Base-by-base conservation (phyloP, 805 yeast genomes). In the Yarrowia hollandica region DNA sequence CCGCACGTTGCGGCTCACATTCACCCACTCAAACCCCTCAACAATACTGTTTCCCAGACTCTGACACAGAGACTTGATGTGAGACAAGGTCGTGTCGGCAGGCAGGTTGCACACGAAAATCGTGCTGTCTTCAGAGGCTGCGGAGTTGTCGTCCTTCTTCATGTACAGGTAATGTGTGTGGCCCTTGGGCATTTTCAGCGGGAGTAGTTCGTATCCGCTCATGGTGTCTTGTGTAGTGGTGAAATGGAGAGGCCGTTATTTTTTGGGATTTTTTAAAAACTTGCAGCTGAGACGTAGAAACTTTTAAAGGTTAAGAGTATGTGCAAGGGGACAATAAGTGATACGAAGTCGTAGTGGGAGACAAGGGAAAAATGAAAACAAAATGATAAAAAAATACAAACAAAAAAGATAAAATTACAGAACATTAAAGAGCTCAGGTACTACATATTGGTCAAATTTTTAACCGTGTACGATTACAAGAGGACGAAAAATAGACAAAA, bases 101-200 rank as follows among this genome's bases (percentile, higher is more conserved):
- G 97, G 97, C 37, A 90, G 72, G 68, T 91, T 90, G 60, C 86
- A 82, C 5, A 86, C 69, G 72, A 91, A 91, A n/a, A 91, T 70
- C 25, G 87, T 78, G 55, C 87, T 75, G 55, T 79, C 79, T 19
- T 52, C 58, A 5, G 42, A 35, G 10, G 58, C 58, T 16, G 69
- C 71, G 18, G 77, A 71, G 30, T 79, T 78, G 2, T 74, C 71
- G 30, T 74, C 75, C 66, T 84, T 87, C 70, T 86, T 86, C 65
- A 81, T 72, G 66, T 77, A 87, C 64, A 86, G 72, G 66, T 81
- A 85, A 68, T 88, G 95, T 21, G 69, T 67, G 1, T 73, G 64
- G 10, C 67, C 68, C 34, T 44, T 23, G 52, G 60, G 56, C 61
- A 56, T 33, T 28, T 39, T 59, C 37, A 58, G 31, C 41, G 57